Percentiles rank a stretch among this genome's conserved stretches.
Evolutionary conservation across 768 basidiomycete species (phyloP).

Genomic region (Galerina marginata): DNA sequence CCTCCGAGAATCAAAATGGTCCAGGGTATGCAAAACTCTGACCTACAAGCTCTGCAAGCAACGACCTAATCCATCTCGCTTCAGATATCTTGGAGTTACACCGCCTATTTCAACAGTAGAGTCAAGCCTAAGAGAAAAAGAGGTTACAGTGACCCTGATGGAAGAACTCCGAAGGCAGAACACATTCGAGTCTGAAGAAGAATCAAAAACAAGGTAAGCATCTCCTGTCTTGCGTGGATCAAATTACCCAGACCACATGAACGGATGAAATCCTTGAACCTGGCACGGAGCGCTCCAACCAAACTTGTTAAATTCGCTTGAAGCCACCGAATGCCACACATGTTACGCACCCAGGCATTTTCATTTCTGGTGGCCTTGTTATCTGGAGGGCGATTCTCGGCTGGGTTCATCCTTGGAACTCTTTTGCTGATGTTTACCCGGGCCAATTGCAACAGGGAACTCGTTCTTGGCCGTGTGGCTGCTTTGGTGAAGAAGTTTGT

Average conservation of each 20-base stretch:
- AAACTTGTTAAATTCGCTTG: neutral
- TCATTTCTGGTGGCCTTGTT: neutral
- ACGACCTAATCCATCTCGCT: neutral
- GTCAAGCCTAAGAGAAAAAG: slow-evolving; percentile 80
- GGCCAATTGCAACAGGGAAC: slow-evolving; percentile 67
- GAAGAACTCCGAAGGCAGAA: slow-evolving; percentile 87
- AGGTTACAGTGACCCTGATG: slow-evolving; percentile 86
- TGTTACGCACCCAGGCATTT: neutral
- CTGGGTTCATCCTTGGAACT: neutral
- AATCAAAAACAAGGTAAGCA: slow-evolving; percentile 84
- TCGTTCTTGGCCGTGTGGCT: slow-evolving; percentile 88
- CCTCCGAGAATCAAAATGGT: slow-evolving; percentile 24
- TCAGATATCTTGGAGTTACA: slow-evolving; percentile 81
- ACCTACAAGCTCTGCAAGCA: slow-evolving; percentile 7
- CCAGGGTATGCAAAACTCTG: slow-evolving; percentile 19
- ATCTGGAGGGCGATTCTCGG: slow-evolving; percentile 5
- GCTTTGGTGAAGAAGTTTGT: slow-evolving; percentile 94
- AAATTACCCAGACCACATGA: slow-evolving; percentile 9
- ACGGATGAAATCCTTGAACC: neutral
- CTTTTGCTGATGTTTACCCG: slow-evolving; percentile 13
- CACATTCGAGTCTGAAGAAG: slow-evolving; percentile 89
- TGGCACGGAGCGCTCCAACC: neutral
- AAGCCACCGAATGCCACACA: neutral
- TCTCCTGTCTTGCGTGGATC: slow-evolving; percentile 7
- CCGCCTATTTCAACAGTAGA: slow-evolving; percentile 81